A percentile compares a stretch with the other conserved stretches of the same genome.
Conservation (phyloP, 495 filamentous ascomycete species). For the Emericellopsis terricola region DNA sequence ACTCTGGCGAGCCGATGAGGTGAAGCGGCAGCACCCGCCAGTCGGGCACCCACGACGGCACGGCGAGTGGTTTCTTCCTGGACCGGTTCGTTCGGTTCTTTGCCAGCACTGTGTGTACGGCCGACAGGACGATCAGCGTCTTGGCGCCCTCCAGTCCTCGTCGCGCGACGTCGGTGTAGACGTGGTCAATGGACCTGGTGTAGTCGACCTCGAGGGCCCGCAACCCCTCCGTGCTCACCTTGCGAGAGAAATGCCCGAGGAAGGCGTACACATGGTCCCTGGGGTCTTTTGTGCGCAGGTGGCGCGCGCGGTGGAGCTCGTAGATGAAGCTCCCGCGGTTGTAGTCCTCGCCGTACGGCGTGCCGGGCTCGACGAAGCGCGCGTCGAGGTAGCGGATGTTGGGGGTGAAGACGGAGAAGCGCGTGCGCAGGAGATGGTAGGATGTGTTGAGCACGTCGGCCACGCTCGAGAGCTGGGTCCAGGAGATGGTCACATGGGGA, state of each 20-base stretch:
- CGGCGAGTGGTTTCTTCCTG: background rate
- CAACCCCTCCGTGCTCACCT: background rate
- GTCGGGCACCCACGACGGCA: constrained; percentile 8
- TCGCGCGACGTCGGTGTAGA: constrained; percentile 4
- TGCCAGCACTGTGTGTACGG: constrained; percentile 5
- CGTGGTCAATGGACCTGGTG: constrained; percentile 4
- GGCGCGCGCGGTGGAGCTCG: constrained; percentile 11
- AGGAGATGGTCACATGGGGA: constrained; percentile 5
- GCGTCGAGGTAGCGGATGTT: constrained; percentile 9
- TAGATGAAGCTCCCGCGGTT: constrained; percentile 13
- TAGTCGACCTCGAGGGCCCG: constrained; percentile 4
- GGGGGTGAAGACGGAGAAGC: constrained; percentile 6
- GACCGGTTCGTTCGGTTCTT: background rate
- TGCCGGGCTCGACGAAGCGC: constrained; percentile 10
- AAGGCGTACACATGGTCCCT: constrained; percentile 12
- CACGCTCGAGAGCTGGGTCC: constrained; percentile 4
- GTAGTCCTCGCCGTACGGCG: constrained; percentile 6
- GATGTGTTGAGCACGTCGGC: constrained; percentile 4
- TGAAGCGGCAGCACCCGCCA: constrained; percentile 5
- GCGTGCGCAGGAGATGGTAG: constrained; percentile 10
- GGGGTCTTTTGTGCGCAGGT: constrained; percentile 7
- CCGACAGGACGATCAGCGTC: constrained; percentile 5
- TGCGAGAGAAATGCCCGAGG: constrained; percentile 8
- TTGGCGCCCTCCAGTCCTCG: constrained; percentile 5
- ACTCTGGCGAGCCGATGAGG: constrained; percentile 3